A percentile compares a stretch with the other conserved stretches of the same genome.
phyloP scores from a whole-genome alignment of 2,329 filamentous ascomycete species.

The Lachnellula hyalina region DNA sequence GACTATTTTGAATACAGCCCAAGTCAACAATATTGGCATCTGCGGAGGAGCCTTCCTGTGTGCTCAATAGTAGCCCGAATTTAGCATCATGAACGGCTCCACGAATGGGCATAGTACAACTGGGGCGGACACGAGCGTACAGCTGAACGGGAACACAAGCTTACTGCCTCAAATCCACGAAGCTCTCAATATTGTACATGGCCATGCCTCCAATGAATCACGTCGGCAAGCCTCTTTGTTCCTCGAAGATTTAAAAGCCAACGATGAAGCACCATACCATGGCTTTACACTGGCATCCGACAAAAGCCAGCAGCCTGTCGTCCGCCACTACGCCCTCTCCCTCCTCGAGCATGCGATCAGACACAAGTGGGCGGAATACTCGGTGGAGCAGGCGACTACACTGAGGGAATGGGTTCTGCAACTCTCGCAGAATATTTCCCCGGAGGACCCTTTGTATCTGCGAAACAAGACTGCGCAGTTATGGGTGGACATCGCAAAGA shows the following conservation, averaged over 20 bases:
- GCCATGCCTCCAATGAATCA: conserved; percentile 71
- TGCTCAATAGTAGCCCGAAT: not conserved
- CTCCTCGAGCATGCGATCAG: conserved; percentile 85
- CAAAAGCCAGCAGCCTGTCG: conserved; percentile 67
- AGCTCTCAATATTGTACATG: conserved; percentile 84
- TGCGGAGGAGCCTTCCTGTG: not conserved
- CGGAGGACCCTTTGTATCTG: conserved; percentile 73
- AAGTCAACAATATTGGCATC: not conserved
- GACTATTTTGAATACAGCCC: conserved; percentile 7
- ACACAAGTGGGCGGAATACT: conserved; percentile 75
- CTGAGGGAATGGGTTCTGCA: conserved; percentile 73
- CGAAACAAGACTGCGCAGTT: conserved; percentile 91
- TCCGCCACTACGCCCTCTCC: conserved; percentile 90
- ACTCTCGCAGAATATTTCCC: conserved; percentile 66
- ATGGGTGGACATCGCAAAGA: conserved; percentile 92
- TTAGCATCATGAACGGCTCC: conserved; percentile 24
- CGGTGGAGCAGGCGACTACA: conserved; percentile 58
- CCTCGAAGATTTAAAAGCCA: conserved; percentile 78
- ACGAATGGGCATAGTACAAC: conserved; percentile 18
- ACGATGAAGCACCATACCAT: conserved; percentile 73
- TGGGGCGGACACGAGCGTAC: conserved; percentile 3
- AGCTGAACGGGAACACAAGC: conserved; percentile 33
- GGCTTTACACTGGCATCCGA: conserved; percentile 80
- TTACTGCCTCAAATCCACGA: conserved; percentile 67
- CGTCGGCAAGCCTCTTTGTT: conserved; percentile 79